Evolutionary conservation across 495 filamentous ascomycete species (phyloP).

Genomic region (Daldinia caldariorum): DNA sequence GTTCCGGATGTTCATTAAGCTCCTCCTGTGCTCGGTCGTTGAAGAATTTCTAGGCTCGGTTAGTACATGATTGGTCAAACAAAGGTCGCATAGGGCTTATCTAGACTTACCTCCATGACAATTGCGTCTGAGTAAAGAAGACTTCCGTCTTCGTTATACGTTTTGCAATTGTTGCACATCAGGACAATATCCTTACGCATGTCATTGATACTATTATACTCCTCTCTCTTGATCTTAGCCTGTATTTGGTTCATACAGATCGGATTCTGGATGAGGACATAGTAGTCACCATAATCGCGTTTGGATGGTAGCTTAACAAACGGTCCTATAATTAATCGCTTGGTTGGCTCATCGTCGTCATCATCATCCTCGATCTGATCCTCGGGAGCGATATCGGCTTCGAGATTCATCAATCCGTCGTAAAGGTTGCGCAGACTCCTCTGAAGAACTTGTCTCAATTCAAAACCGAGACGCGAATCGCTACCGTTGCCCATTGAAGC

Average conservation of each 20-base stretch:
- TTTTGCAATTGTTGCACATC: conserved; percentile 89
- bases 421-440: conserved; percentile 77
- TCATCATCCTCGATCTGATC: conserved; percentile 66
- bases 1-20: conserved; percentile 74
- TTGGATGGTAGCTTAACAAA: conserved; percentile 93
- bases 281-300: conserved; percentile 90
- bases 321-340: conserved; percentile 88
- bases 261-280: conserved; percentile 87
- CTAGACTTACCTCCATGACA: conserved; percentile 81
- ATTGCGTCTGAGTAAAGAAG: conserved; percentile 91
- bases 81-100: conserved; percentile 1
- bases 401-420: conserved; percentile 81
- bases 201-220: conserved; percentile 82
- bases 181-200: conserved; percentile 83
- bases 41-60: conserved; percentile 66
- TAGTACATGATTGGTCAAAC: conserved; percentile 19
- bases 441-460: conserved; percentile 72
- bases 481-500: conserved; percentile 47
- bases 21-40: conserved; percentile 73
- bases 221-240: conserved; percentile 91
- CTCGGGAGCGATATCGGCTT: conserved; percentile 66
- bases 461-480: conserved; percentile 50
- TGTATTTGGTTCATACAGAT: conserved; percentile 94
- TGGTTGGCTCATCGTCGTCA: conserved; percentile 53
- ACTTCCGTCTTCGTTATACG: conserved; percentile 95